Evolutionary conservation across 768 basidiomycete genomes (phyloP).

Genomic region (Tulasnella sp.): DNA sequence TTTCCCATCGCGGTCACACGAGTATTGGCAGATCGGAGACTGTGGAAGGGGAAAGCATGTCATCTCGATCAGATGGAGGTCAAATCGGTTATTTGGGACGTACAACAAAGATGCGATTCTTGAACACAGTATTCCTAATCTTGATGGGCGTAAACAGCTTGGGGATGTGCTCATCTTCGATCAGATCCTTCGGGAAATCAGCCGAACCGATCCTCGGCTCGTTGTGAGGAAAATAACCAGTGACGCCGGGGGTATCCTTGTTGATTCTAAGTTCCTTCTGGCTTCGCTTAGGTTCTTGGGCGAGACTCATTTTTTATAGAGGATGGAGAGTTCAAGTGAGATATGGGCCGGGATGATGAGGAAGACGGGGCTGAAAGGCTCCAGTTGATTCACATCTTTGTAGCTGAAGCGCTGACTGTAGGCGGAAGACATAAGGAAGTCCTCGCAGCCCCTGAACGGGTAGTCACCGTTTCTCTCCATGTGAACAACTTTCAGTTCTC

Average conservation of each 20-base stretch:
- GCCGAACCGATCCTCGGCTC: constrained; percentile 44
- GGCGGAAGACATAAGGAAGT: no score
- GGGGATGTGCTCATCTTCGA: constrained; percentile 38
- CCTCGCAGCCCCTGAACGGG: no score
- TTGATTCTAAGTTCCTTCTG: constrained; percentile 27
- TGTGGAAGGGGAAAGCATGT: constrained; percentile 21
- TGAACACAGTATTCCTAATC: constrained; percentile 50
- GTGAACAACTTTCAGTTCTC: no score
- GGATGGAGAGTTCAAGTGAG: no score
- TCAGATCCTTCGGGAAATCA: constrained; percentile 24
- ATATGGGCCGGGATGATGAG: no score
- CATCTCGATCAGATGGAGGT: no score
- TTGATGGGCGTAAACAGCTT: constrained; percentile 55
- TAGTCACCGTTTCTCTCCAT: no score
- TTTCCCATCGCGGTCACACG: constrained; percentile 50
- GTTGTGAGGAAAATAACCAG: constrained; percentile 50
- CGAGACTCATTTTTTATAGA: no score
- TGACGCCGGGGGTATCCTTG: constrained; percentile 36
- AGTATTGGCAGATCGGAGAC: constrained; percentile 81
- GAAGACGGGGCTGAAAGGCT: no score
- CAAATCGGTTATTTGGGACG: constrained; percentile 16
- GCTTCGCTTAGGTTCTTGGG: no score
- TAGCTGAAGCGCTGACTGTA: no score
- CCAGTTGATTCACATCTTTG: no score
- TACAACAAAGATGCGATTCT: constrained; percentile 65